Evolutionary conservation across 495 filamentous ascomycete genomes (phyloP).

Genomic region (Hypoxylon fragiforme): DNA sequence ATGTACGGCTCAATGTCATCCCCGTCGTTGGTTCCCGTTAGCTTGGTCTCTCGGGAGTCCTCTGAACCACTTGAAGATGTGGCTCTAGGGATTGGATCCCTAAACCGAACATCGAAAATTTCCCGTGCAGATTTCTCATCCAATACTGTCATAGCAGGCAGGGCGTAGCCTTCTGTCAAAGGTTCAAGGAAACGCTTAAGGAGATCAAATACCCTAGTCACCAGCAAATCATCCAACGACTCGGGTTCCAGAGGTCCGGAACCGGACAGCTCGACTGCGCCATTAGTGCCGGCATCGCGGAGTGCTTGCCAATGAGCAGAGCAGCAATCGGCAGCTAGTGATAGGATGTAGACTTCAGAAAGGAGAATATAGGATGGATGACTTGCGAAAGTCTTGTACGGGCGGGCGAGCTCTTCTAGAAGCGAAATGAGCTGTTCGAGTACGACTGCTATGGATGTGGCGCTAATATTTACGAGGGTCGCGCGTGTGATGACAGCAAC

Average conservation of each 20-base stretch:
- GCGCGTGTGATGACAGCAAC: slow-evolving; percentile 61
- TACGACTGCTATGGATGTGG: slow-evolving; percentile 55
- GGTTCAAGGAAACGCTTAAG: slow-evolving; percentile 50
- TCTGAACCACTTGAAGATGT: slow-evolving; percentile 40
- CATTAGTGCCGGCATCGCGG: slow-evolving; percentile 36
- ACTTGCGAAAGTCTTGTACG: slow-evolving; percentile 47
- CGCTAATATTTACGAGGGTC: slow-evolving; percentile 63
- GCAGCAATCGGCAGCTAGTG: slow-evolving; percentile 66
- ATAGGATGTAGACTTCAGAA: slow-evolving; percentile 62
- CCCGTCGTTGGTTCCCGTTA: slow-evolving; percentile 19
- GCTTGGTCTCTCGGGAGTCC: slow-evolving; percentile 46
- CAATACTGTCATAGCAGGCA: slow-evolving; percentile 50
- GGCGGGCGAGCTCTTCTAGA: slow-evolving; percentile 54
- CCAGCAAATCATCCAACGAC: slow-evolving; percentile 43
- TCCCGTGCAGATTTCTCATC: slow-evolving; percentile 44
- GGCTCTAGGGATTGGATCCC: slow-evolving; percentile 40
- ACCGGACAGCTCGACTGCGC: slow-evolving; percentile 15
- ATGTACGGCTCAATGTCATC: slow-evolving; percentile 52
- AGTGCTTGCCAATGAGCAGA: slow-evolving; percentile 57
- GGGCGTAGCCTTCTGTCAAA: slow-evolving; percentile 51
- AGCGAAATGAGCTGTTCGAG: slow-evolving; percentile 58
- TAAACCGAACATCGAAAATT: slow-evolving; percentile 34
- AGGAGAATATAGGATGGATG: slow-evolving; percentile 59
- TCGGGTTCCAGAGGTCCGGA: slow-evolving; percentile 27
- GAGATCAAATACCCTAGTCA: slow-evolving; percentile 47